Evolutionary conservation across 805 yeast species (phyloP).

Genomic region (Myxozyma mucilagina): DNA sequence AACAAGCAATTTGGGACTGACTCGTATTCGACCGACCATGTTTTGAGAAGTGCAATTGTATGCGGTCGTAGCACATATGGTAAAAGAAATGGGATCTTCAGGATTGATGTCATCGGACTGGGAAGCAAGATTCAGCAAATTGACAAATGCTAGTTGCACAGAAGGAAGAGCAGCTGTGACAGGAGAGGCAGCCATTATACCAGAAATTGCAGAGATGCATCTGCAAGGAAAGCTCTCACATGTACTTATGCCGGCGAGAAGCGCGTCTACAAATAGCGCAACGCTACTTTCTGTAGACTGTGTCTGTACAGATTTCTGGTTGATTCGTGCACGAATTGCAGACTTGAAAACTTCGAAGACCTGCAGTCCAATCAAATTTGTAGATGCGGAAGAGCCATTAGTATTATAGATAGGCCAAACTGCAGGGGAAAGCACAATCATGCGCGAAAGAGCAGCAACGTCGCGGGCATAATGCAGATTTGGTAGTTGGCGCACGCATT

Average conservation of each 20-base stretch:
- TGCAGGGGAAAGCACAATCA: constrained; percentile 20
- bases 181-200: constrained; percentile 8
- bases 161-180: neutral
- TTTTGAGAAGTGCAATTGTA: neutral
- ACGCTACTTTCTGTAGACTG: neutral
- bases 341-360: constrained; percentile 16
- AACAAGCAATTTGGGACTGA: neutral
- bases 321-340: constrained; percentile 6
- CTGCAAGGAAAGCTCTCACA: constrained; percentile 4
- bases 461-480: constrained; percentile 10
- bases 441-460: constrained; percentile 21
- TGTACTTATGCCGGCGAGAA: constrained; percentile 3
- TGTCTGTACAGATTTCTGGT: neutral
- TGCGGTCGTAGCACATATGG: constrained; percentile 5
- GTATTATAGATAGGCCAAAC: constrained; percentile 8
- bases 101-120: neutral
- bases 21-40: neutral
- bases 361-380: neutral
- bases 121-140: neutral
- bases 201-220: constrained; percentile 13
- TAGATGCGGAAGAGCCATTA: neutral
- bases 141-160: constrained; percentile 10
- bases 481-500: constrained; percentile 5
- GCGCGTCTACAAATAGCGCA: constrained; percentile 6
- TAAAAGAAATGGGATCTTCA: neutral